Percentiles rank a stretch among this genome's conserved stretches.
These are phyloP conservation scores for Salvia miltiorrhiza DNA, from an alignment of 257 asterid genomes.

Conservation along the genomic window DNA sequence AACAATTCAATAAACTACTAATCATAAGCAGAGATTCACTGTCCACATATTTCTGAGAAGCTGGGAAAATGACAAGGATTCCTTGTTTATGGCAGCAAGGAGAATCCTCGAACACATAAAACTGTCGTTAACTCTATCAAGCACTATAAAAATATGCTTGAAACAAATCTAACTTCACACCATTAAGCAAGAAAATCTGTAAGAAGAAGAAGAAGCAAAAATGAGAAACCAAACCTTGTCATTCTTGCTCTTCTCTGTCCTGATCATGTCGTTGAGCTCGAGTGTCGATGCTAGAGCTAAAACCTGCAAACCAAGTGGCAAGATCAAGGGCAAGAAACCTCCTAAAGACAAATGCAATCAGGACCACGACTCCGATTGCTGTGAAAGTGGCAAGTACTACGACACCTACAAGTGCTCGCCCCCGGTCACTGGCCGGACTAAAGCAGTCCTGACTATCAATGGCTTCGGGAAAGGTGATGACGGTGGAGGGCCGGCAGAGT, in stretches of 20 bases:
- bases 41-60: not conserved
- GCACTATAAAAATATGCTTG: conserved; percentile 17
- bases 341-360: conserved; percentile 40
- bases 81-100: conserved; percentile 1
- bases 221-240: conserved; percentile 13
- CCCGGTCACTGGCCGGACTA: conserved; percentile 9
- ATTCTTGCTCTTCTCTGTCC: conserved; percentile 1
- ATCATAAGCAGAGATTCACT: conserved; percentile 10
- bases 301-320: conserved; percentile 3
- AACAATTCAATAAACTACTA: too few species aligned
- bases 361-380: conserved; percentile 26
- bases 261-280: not conserved
- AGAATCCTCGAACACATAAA: not conserved
- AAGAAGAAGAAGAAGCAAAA: not conserved
- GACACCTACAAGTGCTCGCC: conserved; percentile 35
- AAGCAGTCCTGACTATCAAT: conserved; percentile 43
- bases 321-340: conserved; percentile 12
- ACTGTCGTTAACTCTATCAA: not conserved
- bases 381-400: conserved; percentile 24
- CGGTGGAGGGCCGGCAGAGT: conserved; percentile 49
- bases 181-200: not conserved
- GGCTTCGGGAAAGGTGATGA: conserved; percentile 40
- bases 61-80: not conserved
- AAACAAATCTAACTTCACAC: not conserved
- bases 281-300: conserved; percentile 5